phyloP scores from a whole-genome alignment of 2,329 filamentous ascomycete genomes.

The Penicillium occitanis region DNA sequence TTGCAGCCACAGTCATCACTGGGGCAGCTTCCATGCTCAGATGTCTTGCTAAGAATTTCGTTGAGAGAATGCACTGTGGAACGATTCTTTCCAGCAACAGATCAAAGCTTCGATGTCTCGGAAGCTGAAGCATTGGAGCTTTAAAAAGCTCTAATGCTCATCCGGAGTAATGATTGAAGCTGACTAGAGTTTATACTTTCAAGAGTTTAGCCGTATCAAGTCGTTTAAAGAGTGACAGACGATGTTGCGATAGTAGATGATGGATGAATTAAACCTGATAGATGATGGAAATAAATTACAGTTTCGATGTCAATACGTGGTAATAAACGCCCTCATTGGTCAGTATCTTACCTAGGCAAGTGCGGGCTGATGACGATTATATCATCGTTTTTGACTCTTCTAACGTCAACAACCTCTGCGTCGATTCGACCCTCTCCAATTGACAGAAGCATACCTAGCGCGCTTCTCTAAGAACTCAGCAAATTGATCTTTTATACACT shows the following conservation, averaged over 20 bases:
- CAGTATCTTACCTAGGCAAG: not conserved
- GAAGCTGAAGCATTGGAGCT: not conserved
- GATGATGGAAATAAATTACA: conserved; percentile 4
- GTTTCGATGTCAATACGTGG: not conserved
- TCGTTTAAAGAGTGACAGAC: too few species aligned
- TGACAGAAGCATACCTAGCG: not conserved
- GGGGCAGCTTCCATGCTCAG: not conserved
- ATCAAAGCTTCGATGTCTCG: conserved; percentile 4
- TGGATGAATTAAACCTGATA: not conserved
- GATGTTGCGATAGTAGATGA: not conserved
- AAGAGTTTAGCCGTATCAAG: too few species aligned
- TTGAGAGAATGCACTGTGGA: not conserved
- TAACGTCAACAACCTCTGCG: not conserved
- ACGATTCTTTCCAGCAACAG: not conserved
- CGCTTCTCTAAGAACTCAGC: not conserved
- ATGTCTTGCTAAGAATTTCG: not conserved
- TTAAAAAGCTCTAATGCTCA: not conserved
- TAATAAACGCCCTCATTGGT: not conserved
- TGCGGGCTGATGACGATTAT: conserved; percentile 14
- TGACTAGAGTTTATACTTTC: not conserved
- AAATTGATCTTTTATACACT: not conserved
- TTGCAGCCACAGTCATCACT: not conserved
- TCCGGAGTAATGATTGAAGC: not conserved
- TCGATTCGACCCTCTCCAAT: not conserved
- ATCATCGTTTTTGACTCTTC: conserved; percentile 9